Percentiles rank a stretch among this genome's conserved stretches.
Conservation (phyloP, 2,329 filamentous ascomycete genomes). For the Talaromyces sp. region DNA sequence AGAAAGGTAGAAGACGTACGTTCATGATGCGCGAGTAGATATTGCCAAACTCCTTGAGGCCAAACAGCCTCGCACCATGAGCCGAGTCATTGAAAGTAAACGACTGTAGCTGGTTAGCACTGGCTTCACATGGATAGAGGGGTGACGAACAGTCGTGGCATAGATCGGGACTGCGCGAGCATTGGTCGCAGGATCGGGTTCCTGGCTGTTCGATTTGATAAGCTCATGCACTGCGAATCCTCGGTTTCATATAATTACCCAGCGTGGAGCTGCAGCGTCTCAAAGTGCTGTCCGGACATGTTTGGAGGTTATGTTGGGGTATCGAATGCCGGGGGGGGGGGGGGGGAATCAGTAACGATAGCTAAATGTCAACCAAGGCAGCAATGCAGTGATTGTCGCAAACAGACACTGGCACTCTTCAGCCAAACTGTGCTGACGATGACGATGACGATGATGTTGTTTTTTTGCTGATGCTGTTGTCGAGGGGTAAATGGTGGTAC, state of each 20-base stretch:
- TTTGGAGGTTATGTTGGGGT: not conserved
- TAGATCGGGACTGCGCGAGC: constrained; percentile 93
- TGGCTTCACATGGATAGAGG: not conserved
- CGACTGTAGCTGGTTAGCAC: constrained; percentile 50
- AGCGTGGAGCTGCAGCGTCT: constrained; percentile 81
- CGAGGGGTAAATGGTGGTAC: not conserved
- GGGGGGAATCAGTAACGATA: not conserved
- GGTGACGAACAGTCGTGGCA: constrained; percentile 63
- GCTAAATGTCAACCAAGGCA: not conserved
- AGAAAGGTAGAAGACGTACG: constrained; percentile 45
- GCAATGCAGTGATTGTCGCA: not conserved
- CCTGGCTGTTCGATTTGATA: constrained; percentile 52
- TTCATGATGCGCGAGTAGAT: constrained; percentile 98
- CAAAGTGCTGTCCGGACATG: constrained; percentile 55
- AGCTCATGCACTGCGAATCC: not conserved
- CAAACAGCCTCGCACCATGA: constrained; percentile 89
- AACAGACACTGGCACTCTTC: not conserved
- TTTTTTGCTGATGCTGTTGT: not conserved
- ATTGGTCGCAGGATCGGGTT: constrained; percentile 75
- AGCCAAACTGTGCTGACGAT: not conserved
- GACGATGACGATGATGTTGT: not conserved
- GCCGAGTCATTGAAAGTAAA: constrained; percentile 94
- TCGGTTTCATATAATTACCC: constrained; percentile 50
- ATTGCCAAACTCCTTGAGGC: constrained; percentile 94
- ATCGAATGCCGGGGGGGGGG: not conserved